Evolutionary conservation across 306 rosid genomes (phyloP), one percentile per base, ranked within the genome.

Genomic region (Sindora glabra): DNA sequence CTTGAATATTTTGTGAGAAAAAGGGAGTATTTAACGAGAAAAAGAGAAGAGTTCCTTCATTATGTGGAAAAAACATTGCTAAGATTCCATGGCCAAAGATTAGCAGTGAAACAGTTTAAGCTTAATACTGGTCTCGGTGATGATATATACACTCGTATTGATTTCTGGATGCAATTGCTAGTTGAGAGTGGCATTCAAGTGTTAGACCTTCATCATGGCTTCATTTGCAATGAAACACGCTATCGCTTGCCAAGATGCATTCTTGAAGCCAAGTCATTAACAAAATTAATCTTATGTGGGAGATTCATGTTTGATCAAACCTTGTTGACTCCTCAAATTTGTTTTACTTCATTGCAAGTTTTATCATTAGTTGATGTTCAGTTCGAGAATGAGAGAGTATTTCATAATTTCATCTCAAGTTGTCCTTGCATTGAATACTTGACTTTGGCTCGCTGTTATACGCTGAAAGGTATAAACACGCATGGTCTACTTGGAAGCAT

Each of bases 161-260:
- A 73, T 65, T 9, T 25, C 30, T 73, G 79, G 73, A 18, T 73
- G 36, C 62, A 55, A n/a, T 60, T 69, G 61, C 71, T 41, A 7
- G 10, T 62, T 37, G 48, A 65, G 41, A 48, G 55, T 29, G n/a
- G 65, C 3, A 45, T 74, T 15, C 26, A 48, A 26, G 74, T 69
- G 16, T 69, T 73, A 0, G 9, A 73, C 5, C 61, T 77, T 18
- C 9, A n/a, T 16, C 52, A 52, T 24, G 12, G 10, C 33, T 24
- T 68, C 2, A 45, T 23, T 5, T 12, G 22, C 3, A 5, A 0
- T 17, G 36, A 18, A n/a, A n/a, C n/a, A n/a, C n/a, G n/a, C 54
- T 78, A 74, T 48, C 19, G 5, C 17, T 24, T 70, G 48, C 77
- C 74, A 1, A 3, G 1, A 2, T 27, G 49, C 6, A 29, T 74